Percentiles rank a stretch among this genome's conserved stretches.
Conservation (phyloP, 169 alveolate species). For the Cystoisospora suis region DNA sequence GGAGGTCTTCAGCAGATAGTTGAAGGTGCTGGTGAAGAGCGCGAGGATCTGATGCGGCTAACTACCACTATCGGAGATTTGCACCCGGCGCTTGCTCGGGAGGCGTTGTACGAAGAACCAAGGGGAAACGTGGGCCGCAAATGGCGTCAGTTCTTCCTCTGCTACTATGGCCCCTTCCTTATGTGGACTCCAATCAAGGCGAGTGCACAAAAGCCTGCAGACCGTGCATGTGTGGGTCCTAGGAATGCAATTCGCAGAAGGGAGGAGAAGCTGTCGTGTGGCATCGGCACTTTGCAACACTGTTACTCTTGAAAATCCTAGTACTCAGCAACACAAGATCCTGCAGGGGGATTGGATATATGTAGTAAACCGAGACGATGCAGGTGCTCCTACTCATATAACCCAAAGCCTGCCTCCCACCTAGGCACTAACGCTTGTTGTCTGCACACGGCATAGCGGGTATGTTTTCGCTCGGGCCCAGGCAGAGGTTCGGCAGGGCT, state of each 20-base stretch:
- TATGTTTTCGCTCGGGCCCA: no score
- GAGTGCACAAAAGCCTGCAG: neutral
- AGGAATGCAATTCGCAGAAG: neutral
- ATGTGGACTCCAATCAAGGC: constrained; percentile 70
- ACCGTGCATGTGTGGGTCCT: neutral
- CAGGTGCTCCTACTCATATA: no score
- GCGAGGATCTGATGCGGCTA: neutral
- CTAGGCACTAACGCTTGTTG: no score
- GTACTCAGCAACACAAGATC: neutral
- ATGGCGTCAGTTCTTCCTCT: constrained; percentile 69
- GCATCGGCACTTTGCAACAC: no score
- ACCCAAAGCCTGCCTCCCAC: no score
- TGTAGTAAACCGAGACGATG: no score
- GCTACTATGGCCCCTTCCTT: constrained; percentile 72
- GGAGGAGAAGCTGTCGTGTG: neutral
- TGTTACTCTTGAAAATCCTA: no score
- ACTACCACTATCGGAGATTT: constrained; percentile 54
- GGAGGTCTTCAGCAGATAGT: no score
- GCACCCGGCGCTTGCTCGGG: constrained; percentile 55
- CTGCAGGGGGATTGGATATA: no score
- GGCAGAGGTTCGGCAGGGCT: no score
- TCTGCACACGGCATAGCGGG: no score
- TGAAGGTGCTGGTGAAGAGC: no score
- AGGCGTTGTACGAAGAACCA: constrained; percentile 71
- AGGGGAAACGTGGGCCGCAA: constrained; percentile 75